These are phyloP conservation scores for Cryphonectria radicalis DNA, from an alignment of 2,329 filamentous ascomycete genomes.

Conservation along the genomic window DNA sequence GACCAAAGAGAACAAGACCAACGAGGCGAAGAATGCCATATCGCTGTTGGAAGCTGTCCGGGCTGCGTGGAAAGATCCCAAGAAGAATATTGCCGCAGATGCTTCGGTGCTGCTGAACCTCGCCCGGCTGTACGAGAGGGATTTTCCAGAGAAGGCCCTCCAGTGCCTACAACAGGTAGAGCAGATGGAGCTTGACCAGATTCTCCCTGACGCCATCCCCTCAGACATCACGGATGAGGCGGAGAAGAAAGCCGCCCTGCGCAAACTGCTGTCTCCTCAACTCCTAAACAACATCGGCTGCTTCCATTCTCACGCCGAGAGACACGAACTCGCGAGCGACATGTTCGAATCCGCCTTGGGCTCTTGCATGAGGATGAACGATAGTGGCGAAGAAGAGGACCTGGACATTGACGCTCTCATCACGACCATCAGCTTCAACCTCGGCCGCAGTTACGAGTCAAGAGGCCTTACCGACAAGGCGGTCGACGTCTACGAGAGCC, in stretches of 20 bases:
- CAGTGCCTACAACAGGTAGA: constrained; percentile 93
- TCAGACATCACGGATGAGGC: constrained; percentile 63
- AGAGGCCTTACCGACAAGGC: constrained; percentile 81
- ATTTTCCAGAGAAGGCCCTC: constrained; percentile 86
- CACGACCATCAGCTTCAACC: constrained; percentile 95
- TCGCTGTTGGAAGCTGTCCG: constrained; percentile 81
- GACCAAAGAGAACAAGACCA: constrained; percentile 83
- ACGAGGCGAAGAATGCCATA: constrained; percentile 85
- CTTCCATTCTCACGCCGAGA: constrained; percentile 89
- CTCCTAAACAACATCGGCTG: constrained; percentile 97
- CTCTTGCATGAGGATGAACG: constrained; percentile 80
- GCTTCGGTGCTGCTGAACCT: constrained; percentile 89
- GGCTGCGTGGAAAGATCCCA: constrained; percentile 88
- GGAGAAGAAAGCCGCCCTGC: constrained; percentile 63
- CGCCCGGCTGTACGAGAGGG: constrained; percentile 84
- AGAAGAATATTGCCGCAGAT: constrained; percentile 80
- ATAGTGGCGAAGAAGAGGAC: constrained; percentile 71
- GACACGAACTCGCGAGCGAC: constrained; percentile 77
- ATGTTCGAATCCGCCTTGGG: constrained; percentile 91
- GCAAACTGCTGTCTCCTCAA: constrained; percentile 83
- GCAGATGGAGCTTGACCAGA: constrained; percentile 81
- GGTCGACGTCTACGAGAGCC: constrained; percentile 82
- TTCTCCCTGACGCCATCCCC: constrained; percentile 71
- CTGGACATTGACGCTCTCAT: constrained; percentile 89
- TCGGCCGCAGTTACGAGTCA: constrained; percentile 90